A percentile compares a stretch with the other conserved stretches of the same genome.
These are phyloP conservation scores for Globisporangium nagaii DNA, from an alignment of 352 stramenopile genomes.

Conservation along the genomic window DNA sequence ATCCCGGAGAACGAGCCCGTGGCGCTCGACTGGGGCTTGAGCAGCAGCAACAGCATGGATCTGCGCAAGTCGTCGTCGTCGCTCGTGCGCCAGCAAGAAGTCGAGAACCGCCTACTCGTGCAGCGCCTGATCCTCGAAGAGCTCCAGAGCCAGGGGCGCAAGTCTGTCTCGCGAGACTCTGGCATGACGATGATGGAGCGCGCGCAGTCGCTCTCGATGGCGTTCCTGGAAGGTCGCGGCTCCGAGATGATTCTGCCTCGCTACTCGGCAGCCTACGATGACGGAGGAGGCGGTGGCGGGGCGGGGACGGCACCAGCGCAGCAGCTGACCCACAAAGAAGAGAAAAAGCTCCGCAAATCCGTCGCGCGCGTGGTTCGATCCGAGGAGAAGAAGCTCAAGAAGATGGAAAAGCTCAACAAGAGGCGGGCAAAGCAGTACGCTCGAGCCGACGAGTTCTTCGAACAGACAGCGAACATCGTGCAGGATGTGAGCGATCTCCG, in stretches of 20 bases:
- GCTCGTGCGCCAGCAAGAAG: background rate
- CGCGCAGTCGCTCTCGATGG: constrained; percentile 6
- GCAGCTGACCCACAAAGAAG: constrained; percentile 16
- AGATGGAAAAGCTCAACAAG: constrained; percentile 21
- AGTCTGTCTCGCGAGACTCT: background rate
- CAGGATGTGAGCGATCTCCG: background rate
- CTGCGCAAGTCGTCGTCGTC: constrained; percentile 5
- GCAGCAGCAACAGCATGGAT: constrained; percentile 6
- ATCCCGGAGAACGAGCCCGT: constrained; percentile 14
- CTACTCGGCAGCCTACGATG: background rate
- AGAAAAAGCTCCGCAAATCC: constrained; percentile 29
- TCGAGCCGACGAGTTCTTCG: constrained; percentile 14
- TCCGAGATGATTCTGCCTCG: constrained; percentile 3
- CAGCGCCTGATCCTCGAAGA: constrained; percentile 12
- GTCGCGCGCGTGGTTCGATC: constrained; percentile 17
- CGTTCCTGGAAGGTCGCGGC: constrained; percentile 6
- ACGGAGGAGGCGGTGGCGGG: background rate
- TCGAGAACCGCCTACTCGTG: constrained; percentile 5
- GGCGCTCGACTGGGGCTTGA: constrained; percentile 7
- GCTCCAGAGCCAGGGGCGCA: constrained; percentile 2
- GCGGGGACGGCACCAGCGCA: background rate
- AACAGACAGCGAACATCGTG: constrained; percentile 1
- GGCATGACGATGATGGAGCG: constrained; percentile 7
- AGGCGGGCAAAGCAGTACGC: constrained; percentile 12
- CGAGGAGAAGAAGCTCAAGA: constrained; percentile 30